Evolutionary conservation across 2,329 filamentous ascomycete genomes (phyloP).

Genomic region (Aspergillus sp.): DNA sequence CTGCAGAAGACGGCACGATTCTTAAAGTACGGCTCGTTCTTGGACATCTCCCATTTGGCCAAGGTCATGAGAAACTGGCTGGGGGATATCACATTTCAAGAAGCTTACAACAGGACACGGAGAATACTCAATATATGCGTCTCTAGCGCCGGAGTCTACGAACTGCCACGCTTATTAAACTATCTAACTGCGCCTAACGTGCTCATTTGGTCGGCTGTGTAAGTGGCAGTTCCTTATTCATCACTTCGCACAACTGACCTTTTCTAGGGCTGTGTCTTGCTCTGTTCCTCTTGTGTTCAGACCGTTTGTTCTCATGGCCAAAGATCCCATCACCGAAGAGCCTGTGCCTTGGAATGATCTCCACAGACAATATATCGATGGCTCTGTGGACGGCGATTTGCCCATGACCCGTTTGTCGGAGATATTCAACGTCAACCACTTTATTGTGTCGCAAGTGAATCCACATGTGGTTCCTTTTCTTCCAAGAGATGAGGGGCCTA

Average conservation of each 20-base stretch:
- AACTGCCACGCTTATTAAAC: constrained; percentile 79
- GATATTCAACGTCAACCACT: constrained; percentile 98
- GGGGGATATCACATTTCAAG: constrained; percentile 88
- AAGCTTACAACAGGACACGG: constrained; percentile 90
- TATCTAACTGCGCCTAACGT: constrained; percentile 92
- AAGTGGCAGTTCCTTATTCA: constrained; percentile 25
- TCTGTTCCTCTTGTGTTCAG: constrained; percentile 85
- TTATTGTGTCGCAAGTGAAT: constrained; percentile 95
- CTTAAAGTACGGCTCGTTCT: constrained; percentile 74
- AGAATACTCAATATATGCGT: constrained; percentile 92
- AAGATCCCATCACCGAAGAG: constrained; percentile 72
- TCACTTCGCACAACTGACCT: constrained; percentile 7
- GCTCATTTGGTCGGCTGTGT: constrained; percentile 90
- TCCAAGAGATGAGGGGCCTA: constrained; percentile 58
- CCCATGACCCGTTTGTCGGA: constrained; percentile 84
- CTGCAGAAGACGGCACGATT: constrained; percentile 64
- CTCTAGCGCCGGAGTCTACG: constrained; percentile 78
- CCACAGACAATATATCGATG: constrained; percentile 83
- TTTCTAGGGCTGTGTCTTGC: constrained; percentile 69
- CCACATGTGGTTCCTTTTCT: constrained; percentile 88
- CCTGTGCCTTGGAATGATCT: constrained; percentile 79
- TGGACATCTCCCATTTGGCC: constrained; percentile 74
- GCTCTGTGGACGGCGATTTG: constrained; percentile 88
- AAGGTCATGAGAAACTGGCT: constrained; percentile 74
- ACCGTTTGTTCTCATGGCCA: constrained; percentile 70